Base-by-base conservation (phyloP, 495 filamentous ascomycete genomes). In the Penicillium angulare region DNA sequence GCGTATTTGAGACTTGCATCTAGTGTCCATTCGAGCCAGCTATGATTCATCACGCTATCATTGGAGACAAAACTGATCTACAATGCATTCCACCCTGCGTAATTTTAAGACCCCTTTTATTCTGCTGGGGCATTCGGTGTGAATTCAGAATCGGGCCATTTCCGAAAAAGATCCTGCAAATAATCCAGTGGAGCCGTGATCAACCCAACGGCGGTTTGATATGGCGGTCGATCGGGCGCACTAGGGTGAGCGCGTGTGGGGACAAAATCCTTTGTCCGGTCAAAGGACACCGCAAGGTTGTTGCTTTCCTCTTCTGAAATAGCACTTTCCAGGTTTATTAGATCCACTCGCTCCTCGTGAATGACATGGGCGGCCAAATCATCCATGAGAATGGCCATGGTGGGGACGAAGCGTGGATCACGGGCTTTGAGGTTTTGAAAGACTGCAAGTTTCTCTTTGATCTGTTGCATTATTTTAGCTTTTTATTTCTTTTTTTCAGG, bases 211-310 rank as follows among this genome's bases (percentile, higher is more conserved):
- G 52, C 61, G 1, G 59, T 67, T 49, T 67, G 63, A 44, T 59
- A 70, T 1, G 55, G 61, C 2, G 66, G 63, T 27, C 49, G 58
- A 39, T 52, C 52, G 2, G 63, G 65, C 6, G 64, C 59, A 22
- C 42, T 59, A 16, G 81, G 80, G 59, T 85, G 82, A 16, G 76
- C 77, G 7, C 78, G 70, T 2, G 79, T 79, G 0, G 83, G 83
- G 0, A 80, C 77, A 57, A 87, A 83, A 27, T 72, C 67, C 66
- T 88, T 87, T 26, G 82, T 85, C 21, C 76, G 66, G 12, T 64
- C 71, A 47, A 86, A 85, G 39, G 69, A 74, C 18, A 65, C 71
- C 3, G 81, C 78, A 16, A 87, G 50, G 2, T 47, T 23, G 27
- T 67, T 62, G 6, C 75, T 79, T 12, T 70, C 66, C 1, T 69